Evolutionary conservation across 768 basidiomycete species (phyloP), one percentile per base, ranked within the genome.

Genomic region (Rhodotorula babjevae): DNA sequence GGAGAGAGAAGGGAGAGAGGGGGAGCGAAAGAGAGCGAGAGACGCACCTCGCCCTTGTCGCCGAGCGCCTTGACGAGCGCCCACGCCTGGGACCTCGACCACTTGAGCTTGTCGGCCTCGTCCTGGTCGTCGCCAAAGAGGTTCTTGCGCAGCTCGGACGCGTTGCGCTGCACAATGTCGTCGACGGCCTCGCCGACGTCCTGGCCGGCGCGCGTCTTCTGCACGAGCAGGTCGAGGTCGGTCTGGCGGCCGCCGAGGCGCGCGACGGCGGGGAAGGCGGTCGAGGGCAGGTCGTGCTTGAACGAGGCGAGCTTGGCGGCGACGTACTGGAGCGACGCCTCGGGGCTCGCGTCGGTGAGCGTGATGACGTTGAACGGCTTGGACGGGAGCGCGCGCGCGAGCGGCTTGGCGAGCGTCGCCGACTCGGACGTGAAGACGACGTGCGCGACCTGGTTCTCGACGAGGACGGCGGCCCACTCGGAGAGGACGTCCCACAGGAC

Each of bases 41-140:
- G 5, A 65, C 82, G 72, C 60, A 82, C 83, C 72, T 84, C 82
- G 50, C 88, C 85, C 61, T 85, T 83, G 73, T 85, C 85, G 2
- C 91, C 84, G 49, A 99, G 84, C 19, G 85, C 83, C 77, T 88
- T 89, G 65, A 97, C 83, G 25, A 98, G 83, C 29, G 84, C 85
- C 92, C 93, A 97, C 0, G 87, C 93, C 79, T 98, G 93, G 71
- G 92, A 89, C 59, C 89, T 84, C 10, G 88, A 85, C 96, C 96
- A 99, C 0, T 87, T 84, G 52, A 95, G 81, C 59, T 79, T 83
- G 81, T 92, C 93, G 6, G 90, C 89, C 77, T 96, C 94, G 66
- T 95, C 92, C 2, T 84, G 81, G 78, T 96, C 94, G 74, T 96
- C 93, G 0, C 93, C 95, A 79, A 97, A 99, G 0, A 91, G 91